Evolutionary conservation across 2,329 filamentous ascomycete species (phyloP).

Genomic region (Claviceps purpurea): DNA sequence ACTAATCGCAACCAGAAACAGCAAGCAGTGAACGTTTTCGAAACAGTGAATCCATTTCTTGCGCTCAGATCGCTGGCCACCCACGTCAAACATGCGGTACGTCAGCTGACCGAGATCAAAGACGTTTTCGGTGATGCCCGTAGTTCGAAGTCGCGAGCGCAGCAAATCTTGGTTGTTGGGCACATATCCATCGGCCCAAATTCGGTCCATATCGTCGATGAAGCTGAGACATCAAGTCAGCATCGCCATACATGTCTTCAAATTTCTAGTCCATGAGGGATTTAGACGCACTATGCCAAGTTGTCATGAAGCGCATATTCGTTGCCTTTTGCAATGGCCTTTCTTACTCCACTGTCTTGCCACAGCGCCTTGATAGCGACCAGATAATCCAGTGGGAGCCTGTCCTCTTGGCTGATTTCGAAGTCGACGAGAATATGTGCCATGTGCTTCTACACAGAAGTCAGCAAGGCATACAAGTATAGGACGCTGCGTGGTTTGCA

Average conservation of each 20-base stretch:
- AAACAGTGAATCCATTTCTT: conserved; percentile 99
- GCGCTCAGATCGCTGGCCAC: conserved; percentile 86
- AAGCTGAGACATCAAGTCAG: conserved; percentile 43
- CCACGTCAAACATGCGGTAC: conserved; percentile 95
- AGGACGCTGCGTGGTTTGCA: conserved; percentile 12
- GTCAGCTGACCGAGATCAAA: conserved; percentile 92
- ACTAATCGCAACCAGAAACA: conserved; percentile 90
- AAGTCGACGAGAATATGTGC: conserved; percentile 63
- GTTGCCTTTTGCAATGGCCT: conserved; percentile 85
- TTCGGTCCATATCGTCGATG: conserved; percentile 62
- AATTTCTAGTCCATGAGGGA: background rate
- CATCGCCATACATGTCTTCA: background rate
- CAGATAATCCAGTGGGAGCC: conserved; percentile 65
- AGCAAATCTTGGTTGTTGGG: conserved; percentile 91
- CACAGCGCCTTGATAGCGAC: conserved; percentile 74
- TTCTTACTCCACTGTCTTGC: conserved; percentile 69
- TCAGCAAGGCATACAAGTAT: background rate
- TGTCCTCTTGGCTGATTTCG: conserved; percentile 71
- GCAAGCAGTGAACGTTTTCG: conserved; percentile 80
- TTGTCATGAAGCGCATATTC: conserved; percentile 97
- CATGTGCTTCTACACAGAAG: conserved; percentile 52
- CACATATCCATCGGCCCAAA: conserved; percentile 66
- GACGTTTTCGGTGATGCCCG: conserved; percentile 91
- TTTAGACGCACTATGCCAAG: conserved; percentile 65
- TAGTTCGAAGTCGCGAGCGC: conserved; percentile 92